Evolutionary conservation across 371 early-diverging fungal genomes (phyloP), one percentile per base, ranked within the genome.

Genomic region (Thermomucor indicae-seudaticae): DNA sequence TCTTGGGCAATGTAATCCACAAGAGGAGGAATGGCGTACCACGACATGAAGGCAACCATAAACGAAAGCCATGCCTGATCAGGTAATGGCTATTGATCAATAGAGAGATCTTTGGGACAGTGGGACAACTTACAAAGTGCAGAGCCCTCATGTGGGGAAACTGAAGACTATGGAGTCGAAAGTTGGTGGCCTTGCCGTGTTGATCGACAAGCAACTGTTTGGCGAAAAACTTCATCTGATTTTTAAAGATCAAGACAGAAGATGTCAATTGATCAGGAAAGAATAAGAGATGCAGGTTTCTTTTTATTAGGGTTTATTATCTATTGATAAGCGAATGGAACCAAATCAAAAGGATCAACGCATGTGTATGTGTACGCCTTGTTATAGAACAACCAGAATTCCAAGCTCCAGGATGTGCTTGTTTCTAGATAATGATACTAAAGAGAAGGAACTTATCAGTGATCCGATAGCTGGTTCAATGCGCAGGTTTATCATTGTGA

Each of bases 21-120:
- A 2, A 82, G 58, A 7, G 83, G 82, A 25, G 79, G 64, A 37
- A 79, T 63, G n/a, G 85, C 76, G 41, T 81, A 84, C 83, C 85
- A 83, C 6, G 73, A 60, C 29, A 64, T 67, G 53, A 81, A 70
- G 8, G 70, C 64, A 8, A 65, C 58, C 42, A 40, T 53, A 11
- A 67, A 58, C 11, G 64, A 67, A 14, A 63, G 46, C 65, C 70
- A 67, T 24, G 51, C 53, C 56, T 66, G 53, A n/a, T n/a, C n/a
- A n/a, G n/a, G n/a, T n/a, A n/a, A n/a, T n/a, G n/a, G n/a, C n/a
- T 45, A 53, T 6, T 22, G 11, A 45, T 6, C 14, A 32, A 54
- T 54, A 53, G 53, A 43, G 20, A 25, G 29, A 23, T n/a, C 32
- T 16, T 24, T 16, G 19, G 16, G 7, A 14, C 20, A 38, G 4